Conservation (phyloP, 371 early-diverging fungal genomes). For the Mortierella sp. region DNA sequence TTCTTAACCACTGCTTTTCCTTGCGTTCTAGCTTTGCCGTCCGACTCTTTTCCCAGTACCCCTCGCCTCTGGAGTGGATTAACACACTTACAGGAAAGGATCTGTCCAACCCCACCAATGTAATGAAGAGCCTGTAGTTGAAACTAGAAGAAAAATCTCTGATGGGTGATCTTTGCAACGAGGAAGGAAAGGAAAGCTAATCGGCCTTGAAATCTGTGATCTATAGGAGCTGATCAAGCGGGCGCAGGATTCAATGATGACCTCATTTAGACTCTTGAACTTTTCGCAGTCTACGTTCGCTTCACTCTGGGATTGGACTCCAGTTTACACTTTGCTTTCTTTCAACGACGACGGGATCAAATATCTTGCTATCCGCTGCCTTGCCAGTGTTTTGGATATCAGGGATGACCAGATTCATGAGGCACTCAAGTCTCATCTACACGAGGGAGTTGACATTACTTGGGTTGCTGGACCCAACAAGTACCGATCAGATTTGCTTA, state of each 20-base stretch:
- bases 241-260: constrained; percentile 63
- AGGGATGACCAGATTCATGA: constrained; percentile 56
- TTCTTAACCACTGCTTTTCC: background rate
- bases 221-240: constrained; percentile 38
- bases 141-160: background rate
- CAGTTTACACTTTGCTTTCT: constrained; percentile 64
- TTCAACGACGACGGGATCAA: constrained; percentile 59
- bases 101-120: constrained; percentile 16
- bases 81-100: constrained; percentile 52
- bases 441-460: constrained; percentile 19
- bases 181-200: constrained; percentile 6
- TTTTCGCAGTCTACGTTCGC: constrained; percentile 66
- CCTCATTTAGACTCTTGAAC: constrained; percentile 68
- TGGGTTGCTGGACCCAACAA: constrained; percentile 37
- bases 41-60: constrained; percentile 64
- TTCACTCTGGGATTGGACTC: constrained; percentile 74
- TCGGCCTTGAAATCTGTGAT: background rate
- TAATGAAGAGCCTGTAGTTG: too few relatives aligned
- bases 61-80: constrained; percentile 65
- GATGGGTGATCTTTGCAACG: background rate
- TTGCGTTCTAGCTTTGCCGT: constrained; percentile 62
- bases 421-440: constrained; percentile 34
- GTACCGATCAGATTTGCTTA: constrained; percentile 33
- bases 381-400: constrained; percentile 62
- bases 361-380: constrained; percentile 64